A percentile compares a stretch with the other conserved stretches of the same genome.
Evolutionary conservation across 1,284 basidiomycete genomes (phyloP).

Genomic region (Ustilago shanxiensis): DNA sequence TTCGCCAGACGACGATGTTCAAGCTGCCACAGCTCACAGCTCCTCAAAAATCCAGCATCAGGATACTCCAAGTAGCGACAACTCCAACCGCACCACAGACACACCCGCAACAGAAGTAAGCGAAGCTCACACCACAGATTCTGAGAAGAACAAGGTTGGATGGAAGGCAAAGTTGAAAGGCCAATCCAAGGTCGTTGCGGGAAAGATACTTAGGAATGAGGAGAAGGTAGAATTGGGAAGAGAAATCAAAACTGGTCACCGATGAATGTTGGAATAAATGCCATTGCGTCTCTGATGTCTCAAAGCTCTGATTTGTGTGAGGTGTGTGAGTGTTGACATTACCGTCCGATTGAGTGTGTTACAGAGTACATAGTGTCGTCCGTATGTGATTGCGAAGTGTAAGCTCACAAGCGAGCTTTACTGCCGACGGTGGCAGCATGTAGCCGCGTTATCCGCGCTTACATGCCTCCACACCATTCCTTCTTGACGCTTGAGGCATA

Average conservation of each 20-base stretch:
- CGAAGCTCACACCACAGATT: neutral
- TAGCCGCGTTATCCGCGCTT: slow-evolving; percentile 20
- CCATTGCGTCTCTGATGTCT: neutral
- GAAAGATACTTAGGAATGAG: slow-evolving; percentile 34
- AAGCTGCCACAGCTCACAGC: slow-evolving; percentile 16
- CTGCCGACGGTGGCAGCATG: neutral
- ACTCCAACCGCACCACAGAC: neutral
- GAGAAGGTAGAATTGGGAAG: slow-evolving; percentile 34
- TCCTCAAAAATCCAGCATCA: neutral
- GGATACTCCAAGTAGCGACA: slow-evolving; percentile 12
- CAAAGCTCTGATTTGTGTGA: neutral
- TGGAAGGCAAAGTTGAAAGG: slow-evolving; percentile 46
- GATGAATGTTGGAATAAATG: neutral
- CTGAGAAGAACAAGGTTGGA: neutral
- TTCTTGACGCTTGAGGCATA: neutral
- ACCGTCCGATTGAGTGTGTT: neutral
- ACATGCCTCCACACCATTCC: neutral
- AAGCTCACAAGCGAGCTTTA: neutral
- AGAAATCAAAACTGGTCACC: slow-evolving; percentile 28
- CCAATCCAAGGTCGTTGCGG: slow-evolving; percentile 41
- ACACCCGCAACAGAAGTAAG: neutral
- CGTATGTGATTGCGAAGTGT: neutral
- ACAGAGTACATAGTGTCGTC: neutral
- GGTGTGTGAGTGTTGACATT: neutral
- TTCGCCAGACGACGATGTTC: slow-evolving; percentile 38